Evolutionary conservation across 257 asterid species (phyloP).

Genomic region (Solanum microdontum): DNA sequence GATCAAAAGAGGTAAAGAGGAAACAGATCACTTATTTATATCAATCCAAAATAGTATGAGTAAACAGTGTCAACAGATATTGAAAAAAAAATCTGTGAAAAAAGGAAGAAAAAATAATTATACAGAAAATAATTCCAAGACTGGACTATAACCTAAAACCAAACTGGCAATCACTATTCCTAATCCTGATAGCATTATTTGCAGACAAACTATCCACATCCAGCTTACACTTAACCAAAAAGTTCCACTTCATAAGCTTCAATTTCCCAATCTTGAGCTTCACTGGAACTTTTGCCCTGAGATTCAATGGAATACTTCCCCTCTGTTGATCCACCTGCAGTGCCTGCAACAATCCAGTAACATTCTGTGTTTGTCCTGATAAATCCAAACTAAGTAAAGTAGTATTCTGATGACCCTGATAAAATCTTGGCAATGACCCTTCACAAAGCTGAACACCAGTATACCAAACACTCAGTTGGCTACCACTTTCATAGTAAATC

Average conservation of each 20-base stretch:
- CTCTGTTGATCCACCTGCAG: slow-evolving; percentile 55
- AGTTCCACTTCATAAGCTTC: slow-evolving; percentile 82
- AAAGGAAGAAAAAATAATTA: background rate
- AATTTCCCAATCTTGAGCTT: slow-evolving; percentile 60
- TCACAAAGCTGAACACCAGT: slow-evolving; percentile 49
- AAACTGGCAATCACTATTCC: slow-evolving; percentile 54
- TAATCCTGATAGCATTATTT: slow-evolving; percentile 48
- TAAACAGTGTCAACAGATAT: background rate
- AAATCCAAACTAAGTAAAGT: slow-evolving; percentile 43
- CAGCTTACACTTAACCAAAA: slow-evolving; percentile 69
- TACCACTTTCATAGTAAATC: slow-evolving; percentile 64
- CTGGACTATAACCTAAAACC: slow-evolving; percentile 35
- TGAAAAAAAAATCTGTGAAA: background rate
- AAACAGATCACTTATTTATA: background rate
- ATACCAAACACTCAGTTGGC: slow-evolving; percentile 60
- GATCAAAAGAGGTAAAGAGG: background rate
- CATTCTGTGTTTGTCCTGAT: slow-evolving; percentile 62
- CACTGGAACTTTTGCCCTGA: slow-evolving; percentile 68
- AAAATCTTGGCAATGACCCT: slow-evolving; percentile 75
- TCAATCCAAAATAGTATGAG: background rate
- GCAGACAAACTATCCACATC: slow-evolving; percentile 42
- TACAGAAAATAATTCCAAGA: background rate
- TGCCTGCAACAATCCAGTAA: slow-evolving; percentile 40
- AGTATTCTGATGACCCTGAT: slow-evolving; percentile 91
- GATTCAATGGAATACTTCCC: slow-evolving; percentile 48